Conservation (phyloP, 495 filamentous ascomycete species). For the Annulohypoxylon nitens region DNA sequence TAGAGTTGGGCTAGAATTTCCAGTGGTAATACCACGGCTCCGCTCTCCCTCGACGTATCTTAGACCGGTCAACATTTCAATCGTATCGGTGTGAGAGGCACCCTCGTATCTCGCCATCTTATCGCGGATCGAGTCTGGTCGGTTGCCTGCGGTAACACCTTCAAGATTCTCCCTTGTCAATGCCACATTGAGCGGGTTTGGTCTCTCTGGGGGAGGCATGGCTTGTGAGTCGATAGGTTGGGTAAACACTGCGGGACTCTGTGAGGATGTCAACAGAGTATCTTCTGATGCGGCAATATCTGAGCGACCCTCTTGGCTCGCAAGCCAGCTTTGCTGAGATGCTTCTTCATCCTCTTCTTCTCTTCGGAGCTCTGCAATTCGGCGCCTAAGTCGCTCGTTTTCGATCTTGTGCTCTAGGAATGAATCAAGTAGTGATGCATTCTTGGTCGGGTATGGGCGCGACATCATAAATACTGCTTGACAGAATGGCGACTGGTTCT, state of each 20-base stretch:
- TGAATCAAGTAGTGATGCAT: constrained; percentile 85
- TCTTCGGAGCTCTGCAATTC: constrained; percentile 84
- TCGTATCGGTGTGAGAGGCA: constrained; percentile 82
- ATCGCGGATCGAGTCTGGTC: constrained; percentile 79
- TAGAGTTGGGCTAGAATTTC: constrained; percentile 79
- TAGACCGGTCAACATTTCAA: constrained; percentile 94
- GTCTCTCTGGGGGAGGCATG: constrained; percentile 81
- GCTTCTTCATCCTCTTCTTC: constrained; percentile 83
- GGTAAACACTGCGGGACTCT: constrained; percentile 44
- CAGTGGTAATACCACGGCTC: constrained; percentile 89
- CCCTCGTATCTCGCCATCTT: constrained; percentile 83
- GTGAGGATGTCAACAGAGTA: constrained; percentile 45
- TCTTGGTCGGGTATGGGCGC: constrained; percentile 90
- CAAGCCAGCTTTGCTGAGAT: constrained; percentile 63
- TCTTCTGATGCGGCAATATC: constrained; percentile 68
- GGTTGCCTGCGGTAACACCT: constrained; percentile 75
- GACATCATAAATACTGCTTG: constrained; percentile 95
- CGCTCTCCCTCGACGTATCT: constrained; percentile 90
- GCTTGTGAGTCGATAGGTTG: constrained; percentile 49
- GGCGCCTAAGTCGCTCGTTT: constrained; percentile 86
- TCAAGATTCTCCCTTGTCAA: constrained; percentile 85
- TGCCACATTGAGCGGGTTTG: constrained; percentile 69
- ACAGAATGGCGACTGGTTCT: constrained; percentile 76
- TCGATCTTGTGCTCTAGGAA: constrained; percentile 98
- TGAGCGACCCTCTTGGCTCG: constrained; percentile 66